phyloP scores from a whole-genome alignment of 2,329 filamentous ascomycete species.

The Calonectria pseudoreteaudii region DNA sequence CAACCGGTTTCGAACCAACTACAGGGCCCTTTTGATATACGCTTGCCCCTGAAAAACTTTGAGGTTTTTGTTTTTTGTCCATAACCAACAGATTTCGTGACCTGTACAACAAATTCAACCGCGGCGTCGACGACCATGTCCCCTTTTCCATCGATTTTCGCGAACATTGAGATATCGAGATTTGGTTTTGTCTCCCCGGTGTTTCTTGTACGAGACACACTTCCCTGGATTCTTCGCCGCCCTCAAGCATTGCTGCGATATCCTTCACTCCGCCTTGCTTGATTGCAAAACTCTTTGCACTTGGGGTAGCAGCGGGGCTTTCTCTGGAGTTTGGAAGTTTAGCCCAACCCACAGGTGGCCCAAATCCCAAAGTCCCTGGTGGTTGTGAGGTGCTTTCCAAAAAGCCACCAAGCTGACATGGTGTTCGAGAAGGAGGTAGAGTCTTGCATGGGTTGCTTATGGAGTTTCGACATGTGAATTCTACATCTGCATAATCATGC shows the following conservation, averaged over 20 bases:
- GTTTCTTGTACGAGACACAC: background rate
- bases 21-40: background rate
- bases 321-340: constrained; percentile 26
- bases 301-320: constrained; percentile 23
- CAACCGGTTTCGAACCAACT: constrained; percentile 21
- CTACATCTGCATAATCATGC: background rate
- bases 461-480: background rate
- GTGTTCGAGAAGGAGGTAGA: background rate
- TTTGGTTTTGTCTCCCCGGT: constrained; percentile 26
- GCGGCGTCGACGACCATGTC: constrained; percentile 21
- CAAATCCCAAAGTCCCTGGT: background rate
- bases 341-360: constrained; percentile 7
- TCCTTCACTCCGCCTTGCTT: constrained; percentile 56
- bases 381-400: background rate
- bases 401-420: constrained; percentile 1
- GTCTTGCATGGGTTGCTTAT: too few relatives aligned
- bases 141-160: constrained; percentile 25
- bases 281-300: constrained; percentile 31
- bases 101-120: constrained; percentile 21
- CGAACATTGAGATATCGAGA: constrained; percentile 35
- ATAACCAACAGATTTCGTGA: constrained; percentile 12
- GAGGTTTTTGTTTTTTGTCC: constrained; percentile 13
- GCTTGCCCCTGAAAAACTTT: constrained; percentile 10
- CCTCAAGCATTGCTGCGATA: constrained; percentile 66
- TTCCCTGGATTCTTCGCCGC: constrained; percentile 27